Evolutionary conservation across 2,329 filamentous ascomycete genomes (phyloP).

Genomic region (Ceratocystis smalleyi): DNA sequence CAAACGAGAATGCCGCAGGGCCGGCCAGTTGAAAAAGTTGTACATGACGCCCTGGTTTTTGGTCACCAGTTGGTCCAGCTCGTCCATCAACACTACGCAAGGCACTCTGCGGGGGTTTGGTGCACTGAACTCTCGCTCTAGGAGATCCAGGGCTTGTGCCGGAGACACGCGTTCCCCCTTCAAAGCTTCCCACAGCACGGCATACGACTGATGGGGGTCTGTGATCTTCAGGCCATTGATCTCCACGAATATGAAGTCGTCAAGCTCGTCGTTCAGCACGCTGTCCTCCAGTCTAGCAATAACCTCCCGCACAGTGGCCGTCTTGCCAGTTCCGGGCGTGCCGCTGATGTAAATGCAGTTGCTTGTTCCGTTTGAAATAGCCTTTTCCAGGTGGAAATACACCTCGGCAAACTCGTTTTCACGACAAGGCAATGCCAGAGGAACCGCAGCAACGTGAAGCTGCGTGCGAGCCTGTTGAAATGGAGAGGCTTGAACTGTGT

Average conservation of each 20-base stretch:
- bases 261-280: conserved; percentile 76
- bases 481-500: conserved; percentile 61
- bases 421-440: conserved; percentile 73
- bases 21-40: conserved; percentile 99
- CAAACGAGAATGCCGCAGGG: conserved; percentile 72
- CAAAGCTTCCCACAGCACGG: conserved; percentile 86
- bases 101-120: conserved; percentile 82
- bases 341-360: conserved; percentile 98
- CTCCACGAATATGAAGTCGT: conserved; percentile 97
- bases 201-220: conserved; percentile 91
- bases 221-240: conserved; percentile 99
- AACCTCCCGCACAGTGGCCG: conserved; percentile 90
- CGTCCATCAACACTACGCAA: conserved; percentile 96
- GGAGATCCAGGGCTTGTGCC: conserved; percentile 73
- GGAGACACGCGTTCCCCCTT: conserved; percentile 87
- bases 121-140: conserved; percentile 84
- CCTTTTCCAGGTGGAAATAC: conserved; percentile 83
- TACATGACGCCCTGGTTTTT: conserved; percentile 99
- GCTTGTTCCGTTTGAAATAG: conserved; percentile 83
- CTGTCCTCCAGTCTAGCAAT: conserved; percentile 77
- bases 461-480: conserved; percentile 81
- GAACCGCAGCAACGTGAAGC: conserved; percentile 87
- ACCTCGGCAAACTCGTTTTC: conserved; percentile 85
- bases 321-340: conserved; percentile 96
- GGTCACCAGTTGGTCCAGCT: conserved; percentile 92